phyloP scores from a whole-genome alignment of 225 moss, liverwort and hornwort species.

The Anthoceros angustus region DNA sequence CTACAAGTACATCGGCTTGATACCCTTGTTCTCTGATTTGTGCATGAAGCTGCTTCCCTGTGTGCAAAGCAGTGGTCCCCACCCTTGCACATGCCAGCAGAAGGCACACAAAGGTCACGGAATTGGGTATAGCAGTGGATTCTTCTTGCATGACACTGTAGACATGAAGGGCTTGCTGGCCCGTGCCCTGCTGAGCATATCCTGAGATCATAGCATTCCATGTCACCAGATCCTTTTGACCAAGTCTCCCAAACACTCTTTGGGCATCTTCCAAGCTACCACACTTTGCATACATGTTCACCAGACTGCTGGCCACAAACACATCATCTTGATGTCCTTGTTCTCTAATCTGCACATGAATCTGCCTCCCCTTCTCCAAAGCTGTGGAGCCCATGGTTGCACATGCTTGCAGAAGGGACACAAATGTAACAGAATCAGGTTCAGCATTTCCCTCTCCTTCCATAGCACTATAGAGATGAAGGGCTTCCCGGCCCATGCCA shows the following conservation, averaged over 20 bases:
- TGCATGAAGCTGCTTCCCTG: too few relatives aligned
- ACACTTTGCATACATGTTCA: neutral
- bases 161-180: too few relatives aligned
- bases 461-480: neutral
- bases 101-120: too few relatives aligned
- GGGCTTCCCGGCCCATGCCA: neutral
- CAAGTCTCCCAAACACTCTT: neutral
- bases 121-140: too few relatives aligned
- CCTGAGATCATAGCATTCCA: neutral
- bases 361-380: neutral
- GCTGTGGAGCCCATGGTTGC: neutral
- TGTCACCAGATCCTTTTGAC: neutral
- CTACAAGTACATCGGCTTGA: too few relatives aligned
- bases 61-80: too few relatives aligned
- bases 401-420: neutral
- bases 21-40: too few relatives aligned
- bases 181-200: too few relatives aligned
- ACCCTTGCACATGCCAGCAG: too few relatives aligned
- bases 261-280: neutral
- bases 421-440: neutral
- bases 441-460: neutral
- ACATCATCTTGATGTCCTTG: neutral
- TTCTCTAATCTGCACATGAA: neutral
- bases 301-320: neutral
- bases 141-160: too few relatives aligned